Conservation (phyloP, 2,329 filamentous ascomycete genomes). For the Chaetoscypha palmicola region DNA sequence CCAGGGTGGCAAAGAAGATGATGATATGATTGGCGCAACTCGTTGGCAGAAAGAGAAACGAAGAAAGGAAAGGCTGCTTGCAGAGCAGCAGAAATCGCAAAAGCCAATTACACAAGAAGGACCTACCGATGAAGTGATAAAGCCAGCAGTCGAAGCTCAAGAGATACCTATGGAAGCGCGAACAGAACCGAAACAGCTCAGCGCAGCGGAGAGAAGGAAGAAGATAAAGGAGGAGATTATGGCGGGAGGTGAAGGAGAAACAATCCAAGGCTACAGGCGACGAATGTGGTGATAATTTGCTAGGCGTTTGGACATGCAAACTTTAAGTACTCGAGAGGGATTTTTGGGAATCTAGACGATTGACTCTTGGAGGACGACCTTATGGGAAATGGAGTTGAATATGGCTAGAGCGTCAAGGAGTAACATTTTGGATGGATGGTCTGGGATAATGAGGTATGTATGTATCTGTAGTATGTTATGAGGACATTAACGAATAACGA, state of each 20-base stretch:
- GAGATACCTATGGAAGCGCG: neutral
- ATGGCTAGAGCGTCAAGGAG: no score
- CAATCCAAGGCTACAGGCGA: slow-evolving; percentile 43
- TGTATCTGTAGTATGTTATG: no score
- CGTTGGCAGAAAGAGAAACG: slow-evolving; percentile 22
- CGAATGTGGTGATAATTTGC: slow-evolving; percentile 33
- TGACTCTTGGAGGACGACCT: no score
- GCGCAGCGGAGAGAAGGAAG: slow-evolving; percentile 38
- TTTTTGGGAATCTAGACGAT: no score
- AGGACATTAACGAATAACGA: no score
- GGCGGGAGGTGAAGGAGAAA: slow-evolving; percentile 35
- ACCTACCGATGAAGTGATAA: slow-evolving; percentile 29
- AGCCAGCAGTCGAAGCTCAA: neutral
- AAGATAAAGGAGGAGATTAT: slow-evolving; percentile 52
- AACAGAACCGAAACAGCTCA: slow-evolving; percentile 18
- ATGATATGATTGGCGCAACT: slow-evolving; percentile 20
- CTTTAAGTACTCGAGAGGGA: no score
- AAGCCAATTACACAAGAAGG: slow-evolving; percentile 36
- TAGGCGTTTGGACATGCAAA: no score
- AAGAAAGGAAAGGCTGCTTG: slow-evolving; percentile 9
- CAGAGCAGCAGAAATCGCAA: neutral
- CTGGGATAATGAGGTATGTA: no score
- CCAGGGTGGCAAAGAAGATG: slow-evolving; percentile 4
- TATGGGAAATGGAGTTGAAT: no score
- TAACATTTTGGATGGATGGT: no score